Evolutionary conservation across 2,329 filamentous ascomycete species (phyloP), one percentile per base, ranked within the genome.

Genomic region (Boeremia lycopersici): DNA sequence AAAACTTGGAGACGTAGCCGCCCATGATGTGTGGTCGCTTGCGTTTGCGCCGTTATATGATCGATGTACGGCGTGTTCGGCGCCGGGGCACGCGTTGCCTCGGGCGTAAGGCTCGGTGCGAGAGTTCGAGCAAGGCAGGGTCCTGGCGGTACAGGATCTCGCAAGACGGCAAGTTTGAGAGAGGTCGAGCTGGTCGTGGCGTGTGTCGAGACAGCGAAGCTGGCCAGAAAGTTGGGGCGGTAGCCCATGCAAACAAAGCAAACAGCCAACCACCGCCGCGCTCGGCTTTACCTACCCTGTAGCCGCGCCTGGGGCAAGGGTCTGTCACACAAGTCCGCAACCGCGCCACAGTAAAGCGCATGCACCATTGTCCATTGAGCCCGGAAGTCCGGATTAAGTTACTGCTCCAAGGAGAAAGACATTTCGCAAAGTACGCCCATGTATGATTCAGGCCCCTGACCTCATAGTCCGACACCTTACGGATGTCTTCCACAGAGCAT

Each of bases 1-100:
- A 58, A 9, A 74, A 68, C 28, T 67, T 71, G 17, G 71, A 74
- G 34, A 71, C 41, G 38, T 68, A 71, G 39, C 65, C 67, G 17
- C 71, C 71, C 71, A 74, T 74, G 29, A 29, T 71, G 67, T 63
- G 53, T 52, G 46, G 29, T 59, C 31, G 57, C 29, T 57, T 45
- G 49, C 23, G 35, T 35, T 12, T 50, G 46, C 51, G 59, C 59
- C 54, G 55, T 50, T 61, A 25, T 53, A 47, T 19, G 34, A 31
- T 59, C 29, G 54, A 43, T 41, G 47, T 57, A 53, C 52, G 63
- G 60, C 56, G 53, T 56, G 57, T 17, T 36, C 33, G 53, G 60
- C 58, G 60, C 53, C 34, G 45, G 43, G 19, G 12, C 15, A 41
- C 23, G 39, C 15, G 35, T 31, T 43, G 48, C 33, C 17, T 39